Evolutionary conservation across 140 eudicot species (phyloP), one percentile per base, ranked within the genome.

Genomic region (Anethum foeniculum): DNA sequence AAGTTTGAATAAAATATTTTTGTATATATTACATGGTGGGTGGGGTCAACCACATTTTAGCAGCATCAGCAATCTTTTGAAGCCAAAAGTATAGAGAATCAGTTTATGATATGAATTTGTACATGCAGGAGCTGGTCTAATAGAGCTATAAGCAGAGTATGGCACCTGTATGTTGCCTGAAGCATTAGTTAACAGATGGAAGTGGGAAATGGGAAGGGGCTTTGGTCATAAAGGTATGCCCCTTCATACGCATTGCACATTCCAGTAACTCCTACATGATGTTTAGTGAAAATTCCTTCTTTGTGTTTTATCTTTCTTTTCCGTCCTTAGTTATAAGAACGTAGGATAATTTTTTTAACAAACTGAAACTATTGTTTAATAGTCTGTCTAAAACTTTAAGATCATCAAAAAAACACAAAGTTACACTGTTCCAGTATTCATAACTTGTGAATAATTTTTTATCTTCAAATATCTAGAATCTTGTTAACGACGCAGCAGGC

Each of bases 181-280:
- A 75, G 73, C 39, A 27, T n/a, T 58, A 76, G 67, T 30, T 38
- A 75, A 5, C 64, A 58, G 46, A 39, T 48, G 19, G 46, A 75
- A 75, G 41, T 75, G 49, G 39, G 25, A 64, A 52, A 41, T 4
- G 9, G 46, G 46, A 41, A 41, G 23, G 39, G 75, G 73, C 43
- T 44, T 38, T 43, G 60, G 10, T 81, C 32, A 28, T 30, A 48
- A 77, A 81, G 84, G 84, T 81, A 81, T 27, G 76, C 10, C 44
- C 39, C 34, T 73, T 75, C 62, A 47, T 47, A 47, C 27, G 43
- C 30, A 23, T 27, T 2, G 14, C 41, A 46, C 6, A 27, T 15
- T 47, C 41, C 43, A 75, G 56, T 12, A 47, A 11, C 60, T 21
- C 47, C 49, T 38, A n/a, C 9, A 14, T 46, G 16, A 25, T 10